phyloP scores from a whole-genome alignment of 345 rosid genomes.

The Syzygium aqueum region DNA sequence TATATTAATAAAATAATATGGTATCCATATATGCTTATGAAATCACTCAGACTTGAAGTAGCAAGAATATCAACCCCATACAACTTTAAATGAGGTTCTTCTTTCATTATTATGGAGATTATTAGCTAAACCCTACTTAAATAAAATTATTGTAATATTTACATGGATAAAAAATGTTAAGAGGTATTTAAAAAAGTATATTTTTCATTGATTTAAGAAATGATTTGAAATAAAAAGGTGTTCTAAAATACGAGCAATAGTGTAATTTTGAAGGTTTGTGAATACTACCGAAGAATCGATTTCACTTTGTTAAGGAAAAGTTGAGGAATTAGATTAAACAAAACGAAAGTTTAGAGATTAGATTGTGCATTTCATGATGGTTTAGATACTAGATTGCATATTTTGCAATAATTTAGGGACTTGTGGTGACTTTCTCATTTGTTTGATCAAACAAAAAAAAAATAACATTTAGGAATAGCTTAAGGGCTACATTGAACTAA shows the following conservation, averaged over 20 bases:
- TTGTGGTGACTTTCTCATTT: background rate
- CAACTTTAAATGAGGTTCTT: background rate
- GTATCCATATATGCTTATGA: background rate
- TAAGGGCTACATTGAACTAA: background rate
- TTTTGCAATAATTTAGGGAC: background rate
- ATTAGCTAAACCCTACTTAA: background rate
- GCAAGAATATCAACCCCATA: background rate
- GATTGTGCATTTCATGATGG: too few relatives aligned
- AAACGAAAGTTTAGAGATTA: background rate
- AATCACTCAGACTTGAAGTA: background rate
- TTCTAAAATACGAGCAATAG: background rate
- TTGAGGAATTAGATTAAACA: background rate
- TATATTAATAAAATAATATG: background rate
- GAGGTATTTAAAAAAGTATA: background rate
- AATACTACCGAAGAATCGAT: background rate
- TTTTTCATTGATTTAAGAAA: background rate
- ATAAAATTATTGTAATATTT: background rate
- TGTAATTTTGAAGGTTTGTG: background rate
- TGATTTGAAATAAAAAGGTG: background rate
- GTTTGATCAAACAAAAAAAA: background rate
- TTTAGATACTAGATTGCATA: too few relatives aligned
- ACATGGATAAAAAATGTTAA: background rate
- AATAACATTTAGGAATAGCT: background rate
- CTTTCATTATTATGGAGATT: background rate
- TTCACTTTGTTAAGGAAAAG: background rate